These are phyloP conservation scores for Schoenoplectus triqueter DNA, from an alignment of 202 grass and related monocot species.

Conservation along the genomic window DNA sequence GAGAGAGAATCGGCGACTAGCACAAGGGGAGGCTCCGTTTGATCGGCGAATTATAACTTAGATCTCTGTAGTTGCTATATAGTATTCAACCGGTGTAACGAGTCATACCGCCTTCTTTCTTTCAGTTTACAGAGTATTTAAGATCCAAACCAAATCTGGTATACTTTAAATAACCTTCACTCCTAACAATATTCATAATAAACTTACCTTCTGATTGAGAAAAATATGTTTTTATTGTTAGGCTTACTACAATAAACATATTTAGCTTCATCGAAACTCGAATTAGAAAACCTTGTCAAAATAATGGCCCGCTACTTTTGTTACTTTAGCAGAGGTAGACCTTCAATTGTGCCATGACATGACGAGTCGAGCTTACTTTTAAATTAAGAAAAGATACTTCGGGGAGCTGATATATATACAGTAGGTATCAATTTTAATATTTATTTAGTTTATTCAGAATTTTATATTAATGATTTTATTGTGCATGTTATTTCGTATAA, in stretches of 20 bases:
- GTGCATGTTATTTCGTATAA: too few relatives aligned
- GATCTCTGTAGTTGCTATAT: not conserved
- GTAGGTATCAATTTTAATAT: too few relatives aligned
- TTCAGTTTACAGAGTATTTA: too few relatives aligned
- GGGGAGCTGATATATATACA: too few relatives aligned
- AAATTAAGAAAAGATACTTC: too few relatives aligned
- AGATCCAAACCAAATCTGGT: too few relatives aligned
- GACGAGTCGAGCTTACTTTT: too few relatives aligned
- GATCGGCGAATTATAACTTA: not conserved
- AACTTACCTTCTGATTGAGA: too few relatives aligned
- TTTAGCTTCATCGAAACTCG: not conserved
- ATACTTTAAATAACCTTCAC: not conserved
- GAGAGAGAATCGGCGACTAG: conserved; percentile 2
- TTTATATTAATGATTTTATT: too few relatives aligned
- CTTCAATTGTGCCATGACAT: not conserved
- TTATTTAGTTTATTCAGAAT: too few relatives aligned
- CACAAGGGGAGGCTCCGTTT: not conserved
- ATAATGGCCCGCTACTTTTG: conserved; percentile 16
- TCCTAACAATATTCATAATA: not conserved
- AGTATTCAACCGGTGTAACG: not conserved
- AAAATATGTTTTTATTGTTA: too few relatives aligned
- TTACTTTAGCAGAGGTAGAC: not conserved
- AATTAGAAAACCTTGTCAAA: conserved; percentile 8
- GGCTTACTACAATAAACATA: not conserved
- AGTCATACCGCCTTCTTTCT: not conserved